Evolutionary conservation across 805 yeast species (phyloP), one percentile per base, ranked within the genome.

Genomic region (Cyberlindnera veronae): DNA sequence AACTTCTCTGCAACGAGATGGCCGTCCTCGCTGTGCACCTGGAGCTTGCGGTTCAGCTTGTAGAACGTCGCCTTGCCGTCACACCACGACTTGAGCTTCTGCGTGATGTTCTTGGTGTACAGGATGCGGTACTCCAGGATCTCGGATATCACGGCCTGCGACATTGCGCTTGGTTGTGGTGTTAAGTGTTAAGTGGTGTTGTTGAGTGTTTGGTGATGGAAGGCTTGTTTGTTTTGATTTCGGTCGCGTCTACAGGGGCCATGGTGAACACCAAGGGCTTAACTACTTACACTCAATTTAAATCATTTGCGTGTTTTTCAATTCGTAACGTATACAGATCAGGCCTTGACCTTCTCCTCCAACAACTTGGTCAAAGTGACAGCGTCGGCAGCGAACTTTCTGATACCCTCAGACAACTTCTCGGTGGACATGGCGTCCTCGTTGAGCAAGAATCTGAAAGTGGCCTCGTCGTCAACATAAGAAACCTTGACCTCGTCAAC

Each of bases 341-440:
- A 67, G 49, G 67, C 68, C 54, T 69, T 59, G 50, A 79, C 68
- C 63, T 72, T 80, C 55, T 73, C 65, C 64, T 79, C 79, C 65
- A 85, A 76, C 61, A 79, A 71, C 45, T 74, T 67, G 66, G 79
- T 69, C 64, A 93, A 77, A 41, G 96, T 82, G 57, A 71, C 80
- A 58, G 95, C 83, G 67, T 93, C 99, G 66, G 84, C 91, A 58
- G 96, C 86, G 70, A 93, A 93, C 67, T 81, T 80, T 77, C 98
- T 85, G 73, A 93, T 93, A 79, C 99, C 99, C 65, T 93, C 96
- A 57, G 96, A 71, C 64, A 93, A 79, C 76, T 93, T 93, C 74
- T 88, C 97, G 53, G 96, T 88, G 57, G 97, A 95, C 98, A 93
- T 91, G 51, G 93, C 93, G 66, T 93, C 98, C 67, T 93, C 95